phyloP scores from a whole-genome alignment of 306 rosid genomes.

The Pyrus bretschneideri region DNA sequence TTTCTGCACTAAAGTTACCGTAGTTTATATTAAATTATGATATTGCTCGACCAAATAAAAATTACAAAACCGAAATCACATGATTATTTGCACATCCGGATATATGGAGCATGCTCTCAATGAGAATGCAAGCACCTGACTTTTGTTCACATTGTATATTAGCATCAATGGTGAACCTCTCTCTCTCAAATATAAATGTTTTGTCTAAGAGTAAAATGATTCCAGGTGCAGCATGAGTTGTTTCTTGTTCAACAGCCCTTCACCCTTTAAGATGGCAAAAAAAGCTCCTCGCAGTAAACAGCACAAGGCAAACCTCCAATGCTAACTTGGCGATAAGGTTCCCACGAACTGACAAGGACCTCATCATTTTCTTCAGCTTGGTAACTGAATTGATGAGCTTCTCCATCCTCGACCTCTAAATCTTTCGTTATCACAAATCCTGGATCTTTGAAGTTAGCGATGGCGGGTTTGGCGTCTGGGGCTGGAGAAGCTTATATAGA shows the following conservation, averaged over 20 bases:
- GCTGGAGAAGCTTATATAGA: not conserved
- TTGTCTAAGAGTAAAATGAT: no score
- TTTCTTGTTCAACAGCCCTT: not conserved
- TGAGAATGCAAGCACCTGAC: no score
- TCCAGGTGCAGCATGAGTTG: no score
- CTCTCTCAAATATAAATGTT: not conserved
- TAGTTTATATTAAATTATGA: no score
- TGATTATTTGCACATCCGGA: no score
- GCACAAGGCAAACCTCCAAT: not conserved
- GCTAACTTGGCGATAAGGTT: not conserved
- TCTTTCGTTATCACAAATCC: not conserved
- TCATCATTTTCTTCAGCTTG: conserved; percentile 24
- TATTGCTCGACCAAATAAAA: no score
- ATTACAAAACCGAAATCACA: no score
- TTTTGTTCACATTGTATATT: no score
- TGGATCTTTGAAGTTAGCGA: not conserved
- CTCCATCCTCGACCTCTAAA: conserved; percentile 3
- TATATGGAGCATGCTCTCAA: no score
- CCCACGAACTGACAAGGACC: not conserved
- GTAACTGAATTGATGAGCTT: conserved; percentile 11
- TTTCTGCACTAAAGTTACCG: no score
- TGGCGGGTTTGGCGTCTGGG: not conserved
- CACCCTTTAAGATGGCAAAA: conserved; percentile 8
- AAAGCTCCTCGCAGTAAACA: conserved; percentile 30
- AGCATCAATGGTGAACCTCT: no score